These are phyloP conservation scores for Penicillium sp. DNA, from an alignment of 2,329 filamentous ascomycete genomes.

Conservation along the genomic window DNA sequence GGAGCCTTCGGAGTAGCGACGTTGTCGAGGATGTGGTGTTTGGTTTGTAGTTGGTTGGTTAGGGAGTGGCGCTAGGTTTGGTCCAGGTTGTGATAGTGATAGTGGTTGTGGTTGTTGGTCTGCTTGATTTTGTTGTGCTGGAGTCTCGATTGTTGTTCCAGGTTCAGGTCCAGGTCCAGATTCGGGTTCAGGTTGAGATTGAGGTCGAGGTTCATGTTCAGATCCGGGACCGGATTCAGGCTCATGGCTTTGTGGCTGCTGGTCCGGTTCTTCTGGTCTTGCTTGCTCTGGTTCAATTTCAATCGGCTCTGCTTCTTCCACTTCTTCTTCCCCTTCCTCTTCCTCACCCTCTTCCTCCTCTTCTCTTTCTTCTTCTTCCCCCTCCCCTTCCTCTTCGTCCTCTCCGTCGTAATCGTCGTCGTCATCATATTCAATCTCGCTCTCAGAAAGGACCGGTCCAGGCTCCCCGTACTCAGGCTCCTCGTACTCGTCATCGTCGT, in stretches of 20 bases:
- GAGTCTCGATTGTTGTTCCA: not conserved
- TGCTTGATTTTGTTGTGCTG: too few species aligned
- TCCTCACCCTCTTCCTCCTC: too few species aligned
- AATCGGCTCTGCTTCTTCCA: too few species aligned
- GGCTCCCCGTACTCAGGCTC: too few species aligned
- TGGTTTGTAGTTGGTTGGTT: not conserved
- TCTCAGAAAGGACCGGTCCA: not conserved
- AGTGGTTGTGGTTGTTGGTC: not conserved
- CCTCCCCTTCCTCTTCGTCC: constrained; percentile 8
- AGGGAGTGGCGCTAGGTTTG: not conserved
- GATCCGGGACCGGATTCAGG: not conserved
- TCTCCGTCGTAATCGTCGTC: constrained; percentile 10
- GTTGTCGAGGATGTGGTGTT: not conserved
- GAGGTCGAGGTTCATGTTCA: too few species aligned
- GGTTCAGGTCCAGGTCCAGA: not conserved
- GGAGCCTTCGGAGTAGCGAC: not conserved
- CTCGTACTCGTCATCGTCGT: constrained; percentile 30
- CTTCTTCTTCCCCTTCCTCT: too few species aligned
- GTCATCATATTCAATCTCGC: constrained; percentile 36
- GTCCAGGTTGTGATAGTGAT: not conserved
- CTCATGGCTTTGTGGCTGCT: not conserved
- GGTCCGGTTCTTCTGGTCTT: not conserved
- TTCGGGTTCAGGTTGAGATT: too few species aligned
- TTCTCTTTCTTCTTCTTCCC: constrained; percentile 4
- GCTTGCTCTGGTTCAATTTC: not conserved